Conservation (phyloP, 2,329 filamentous ascomycete species). For the Macrophomina phaseolina region DNA sequence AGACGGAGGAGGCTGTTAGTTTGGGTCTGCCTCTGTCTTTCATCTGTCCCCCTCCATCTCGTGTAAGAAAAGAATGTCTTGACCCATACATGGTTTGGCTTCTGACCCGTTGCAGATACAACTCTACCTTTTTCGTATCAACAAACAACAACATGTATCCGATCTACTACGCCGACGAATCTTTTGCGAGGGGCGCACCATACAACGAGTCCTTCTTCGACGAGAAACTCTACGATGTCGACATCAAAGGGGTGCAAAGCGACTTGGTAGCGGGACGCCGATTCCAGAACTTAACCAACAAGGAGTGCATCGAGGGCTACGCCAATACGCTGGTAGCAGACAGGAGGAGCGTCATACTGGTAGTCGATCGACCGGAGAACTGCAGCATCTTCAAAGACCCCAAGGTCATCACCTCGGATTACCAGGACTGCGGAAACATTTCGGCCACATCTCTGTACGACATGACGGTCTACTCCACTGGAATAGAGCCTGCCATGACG, state of each 20-base stretch:
- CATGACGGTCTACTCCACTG: not conserved
- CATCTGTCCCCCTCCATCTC: constrained; percentile 11
- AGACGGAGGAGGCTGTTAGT: not conserved
- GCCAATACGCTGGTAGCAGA: not conserved
- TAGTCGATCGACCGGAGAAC: not conserved
- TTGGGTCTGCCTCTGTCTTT: constrained; percentile 7
- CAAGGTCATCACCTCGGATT: not conserved
- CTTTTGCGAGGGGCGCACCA: not conserved
- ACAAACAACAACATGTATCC: constrained; percentile 8
- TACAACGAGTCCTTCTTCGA: not conserved
- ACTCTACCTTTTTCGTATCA: constrained; percentile 5
- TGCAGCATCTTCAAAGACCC: constrained; percentile 6
- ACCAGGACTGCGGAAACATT: not conserved
- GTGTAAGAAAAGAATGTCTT: not conserved
- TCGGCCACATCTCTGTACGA: constrained; percentile 6
- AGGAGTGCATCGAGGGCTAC: not conserved
- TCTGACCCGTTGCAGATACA: not conserved
- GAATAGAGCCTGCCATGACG: not conserved
- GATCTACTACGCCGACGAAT: not conserved
- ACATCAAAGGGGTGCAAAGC: not conserved
- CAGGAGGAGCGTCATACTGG: not conserved
- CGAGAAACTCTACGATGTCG: not conserved
- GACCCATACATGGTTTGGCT: too few relatives aligned
- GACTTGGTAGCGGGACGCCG: not conserved
- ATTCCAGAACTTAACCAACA: constrained; percentile 10